A percentile compares a stretch with the other conserved stretches of the same genome.
These are phyloP conservation scores for Allantophomopsis cytisporea DNA, from an alignment of 2,329 filamentous ascomycete species.

Conservation along the genomic window DNA sequence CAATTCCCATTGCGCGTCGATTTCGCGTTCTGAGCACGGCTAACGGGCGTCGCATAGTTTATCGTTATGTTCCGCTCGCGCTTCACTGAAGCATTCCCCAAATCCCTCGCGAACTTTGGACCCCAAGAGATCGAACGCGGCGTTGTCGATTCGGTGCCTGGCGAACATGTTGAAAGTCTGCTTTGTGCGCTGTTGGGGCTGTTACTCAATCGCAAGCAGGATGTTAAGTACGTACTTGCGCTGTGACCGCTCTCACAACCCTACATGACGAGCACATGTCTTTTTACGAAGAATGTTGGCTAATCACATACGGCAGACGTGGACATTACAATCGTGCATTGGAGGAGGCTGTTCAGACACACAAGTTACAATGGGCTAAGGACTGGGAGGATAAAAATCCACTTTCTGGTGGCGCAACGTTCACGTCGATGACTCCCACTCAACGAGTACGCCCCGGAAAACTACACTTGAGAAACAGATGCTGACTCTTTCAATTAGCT, in stretches of 20 bases:
- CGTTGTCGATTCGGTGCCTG: conserved; percentile 62
- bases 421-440: conserved; percentile 68
- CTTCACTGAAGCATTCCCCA: conserved; percentile 80
- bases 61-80: conserved; percentile 96
- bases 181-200: conserved; percentile 81
- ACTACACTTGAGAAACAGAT: neutral
- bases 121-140: conserved; percentile 92
- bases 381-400: conserved; percentile 78
- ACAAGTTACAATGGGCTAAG: conserved; percentile 78
- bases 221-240: conserved; percentile 69
- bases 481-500: conserved; percentile 38
- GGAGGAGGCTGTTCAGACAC: conserved; percentile 78
- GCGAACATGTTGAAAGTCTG: conserved; percentile 75
- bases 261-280: too few relatives aligned
- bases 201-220: conserved; percentile 92
- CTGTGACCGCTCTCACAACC: too few relatives aligned
- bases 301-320: conserved; percentile 39
- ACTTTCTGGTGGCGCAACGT: conserved; percentile 65
- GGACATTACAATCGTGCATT: conserved; percentile 88
- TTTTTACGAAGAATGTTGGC: neutral
- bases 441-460: conserved; percentile 50
- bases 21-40: conserved; percentile 13
- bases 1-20: conserved; percentile 20
- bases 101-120: conserved; percentile 78
- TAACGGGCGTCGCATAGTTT: conserved; percentile 48